Conservation (phyloP, 83 land plant genomes). For the Thuja plicata region DNA sequence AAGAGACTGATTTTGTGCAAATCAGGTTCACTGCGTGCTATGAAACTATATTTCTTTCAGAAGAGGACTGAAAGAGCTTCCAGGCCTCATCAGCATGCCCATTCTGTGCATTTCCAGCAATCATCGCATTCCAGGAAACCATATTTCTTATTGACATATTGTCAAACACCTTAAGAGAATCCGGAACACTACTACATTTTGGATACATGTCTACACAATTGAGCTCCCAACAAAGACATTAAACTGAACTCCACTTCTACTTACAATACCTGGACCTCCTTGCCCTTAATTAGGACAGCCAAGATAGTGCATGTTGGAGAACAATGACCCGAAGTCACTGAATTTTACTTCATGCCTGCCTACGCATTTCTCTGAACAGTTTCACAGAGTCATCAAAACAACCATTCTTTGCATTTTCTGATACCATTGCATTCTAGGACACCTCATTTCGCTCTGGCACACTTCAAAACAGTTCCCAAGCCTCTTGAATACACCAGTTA, state of each 20-base stretch:
- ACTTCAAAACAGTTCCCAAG: background rate
- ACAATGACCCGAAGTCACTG: background rate
- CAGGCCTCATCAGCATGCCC: background rate
- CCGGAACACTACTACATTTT: background rate
- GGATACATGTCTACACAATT: background rate
- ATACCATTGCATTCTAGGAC: background rate
- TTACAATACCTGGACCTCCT: no score
- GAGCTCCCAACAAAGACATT: background rate
- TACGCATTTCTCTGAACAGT: background rate
- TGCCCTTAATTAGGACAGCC: no score
- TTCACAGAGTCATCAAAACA: background rate
- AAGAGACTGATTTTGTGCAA: background rate
- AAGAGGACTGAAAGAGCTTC: conserved; percentile 1
- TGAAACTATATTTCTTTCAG: background rate
- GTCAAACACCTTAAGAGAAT: conserved; percentile 33
- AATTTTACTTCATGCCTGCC: no score
- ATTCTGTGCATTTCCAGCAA: conserved; percentile 13
- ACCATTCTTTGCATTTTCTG: background rate
- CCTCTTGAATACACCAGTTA: background rate
- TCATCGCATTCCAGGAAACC: conserved; percentile 46
- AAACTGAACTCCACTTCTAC: background rate
- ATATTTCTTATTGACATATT: conserved; percentile 45
- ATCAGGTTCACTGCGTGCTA: background rate
- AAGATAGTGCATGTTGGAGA: background rate
- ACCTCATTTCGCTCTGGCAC: background rate